Base-by-base conservation (phyloP, 768 basidiomycete genomes). In the Floccularia luteovirens region DNA sequence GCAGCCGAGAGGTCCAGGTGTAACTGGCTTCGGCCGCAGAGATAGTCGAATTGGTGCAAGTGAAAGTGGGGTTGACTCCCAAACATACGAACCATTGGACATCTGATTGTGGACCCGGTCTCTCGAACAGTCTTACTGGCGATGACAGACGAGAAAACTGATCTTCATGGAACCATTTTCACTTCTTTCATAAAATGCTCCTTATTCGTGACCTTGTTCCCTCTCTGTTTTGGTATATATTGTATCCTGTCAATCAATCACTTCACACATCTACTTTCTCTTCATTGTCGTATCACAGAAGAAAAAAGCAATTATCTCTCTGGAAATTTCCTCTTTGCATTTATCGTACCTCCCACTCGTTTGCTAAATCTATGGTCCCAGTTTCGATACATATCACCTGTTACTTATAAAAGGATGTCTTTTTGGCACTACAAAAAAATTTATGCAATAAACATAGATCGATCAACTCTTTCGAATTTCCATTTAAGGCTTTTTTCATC, bases 31-130 rank as follows among this genome's bases (percentile, higher is more conserved):
- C 53, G 74, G 69, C 24, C 65, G 67, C 49, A 71, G 88, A 47
- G 80, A 82, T 58, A 81, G 74, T 50, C 63, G 74, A 47, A 63
- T 72, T 24, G 67, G 63, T 11, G 52, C 59, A 31, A 67, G 60
- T 44, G 74, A 76, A 51, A 58, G 58, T 44, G 75, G 75, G 62
- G 83, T 81, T 60, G 89, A 91, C 57, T 76, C 86, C 52, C 77
- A 82, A 61, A 86, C 85, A 47, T 83, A 89, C 66, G 85, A 91
- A 68, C 85, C 85, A 28, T 61, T 90, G 64, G 89, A 90, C 60
- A 80, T 90, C 71, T 89, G 69, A 75, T 62, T 53, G 48, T 48
- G 54, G 50, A 48, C 49, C 54, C 64, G 66, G 58, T 51, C 63
- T 61, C 55, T 64, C 67, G 56, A 64, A 68, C 54, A 67, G 64